A percentile compares a stretch with the other conserved stretches of the same genome.
These are phyloP conservation scores for Tilletia indica DNA, from an alignment of 1,284 basidiomycete genomes.

Conservation along the genomic window DNA sequence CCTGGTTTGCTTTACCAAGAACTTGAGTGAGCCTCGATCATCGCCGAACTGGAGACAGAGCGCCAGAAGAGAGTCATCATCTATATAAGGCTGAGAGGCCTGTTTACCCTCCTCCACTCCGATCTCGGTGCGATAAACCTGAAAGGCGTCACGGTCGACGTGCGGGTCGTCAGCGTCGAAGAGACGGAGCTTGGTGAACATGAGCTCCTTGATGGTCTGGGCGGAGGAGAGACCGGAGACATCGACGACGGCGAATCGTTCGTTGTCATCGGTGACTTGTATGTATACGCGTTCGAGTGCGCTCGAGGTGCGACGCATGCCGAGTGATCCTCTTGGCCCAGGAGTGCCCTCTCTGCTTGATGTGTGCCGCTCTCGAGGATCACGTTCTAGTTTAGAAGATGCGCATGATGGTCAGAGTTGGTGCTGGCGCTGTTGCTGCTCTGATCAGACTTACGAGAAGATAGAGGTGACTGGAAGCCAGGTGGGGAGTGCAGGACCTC, in stretches of 20 bases:
- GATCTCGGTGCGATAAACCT: slow-evolving; percentile 52
- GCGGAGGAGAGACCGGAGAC: slow-evolving; percentile 48
- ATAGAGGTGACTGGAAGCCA: no score
- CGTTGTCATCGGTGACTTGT: slow-evolving; percentile 55
- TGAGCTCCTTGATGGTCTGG: slow-evolving; percentile 50
- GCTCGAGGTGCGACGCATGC: not conserved
- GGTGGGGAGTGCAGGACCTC: not conserved
- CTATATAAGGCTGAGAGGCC: slow-evolving; percentile 40
- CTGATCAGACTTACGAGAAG: no score
- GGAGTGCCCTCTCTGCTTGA: not conserved
- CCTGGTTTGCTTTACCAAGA: slow-evolving; percentile 34
- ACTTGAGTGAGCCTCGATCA: slow-evolving; percentile 53
- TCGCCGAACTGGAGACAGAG: slow-evolving; percentile 53
- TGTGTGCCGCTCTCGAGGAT: not conserved
- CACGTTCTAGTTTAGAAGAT: not conserved
- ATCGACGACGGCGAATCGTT: slow-evolving; percentile 53
- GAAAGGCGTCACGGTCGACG: slow-evolving; percentile 17
- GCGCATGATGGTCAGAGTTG: no score
- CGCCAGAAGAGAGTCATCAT: slow-evolving; percentile 51
- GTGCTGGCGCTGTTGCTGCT: not conserved
- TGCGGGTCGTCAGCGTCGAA: slow-evolving; percentile 18
- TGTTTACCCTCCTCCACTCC: slow-evolving; percentile 34
- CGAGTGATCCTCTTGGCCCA: not conserved
- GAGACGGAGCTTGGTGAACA: slow-evolving; percentile 46
- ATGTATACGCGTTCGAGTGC: slow-evolving; percentile 41